Conservation (phyloP, 306 rosid species). For the Inga laurina region DNA sequence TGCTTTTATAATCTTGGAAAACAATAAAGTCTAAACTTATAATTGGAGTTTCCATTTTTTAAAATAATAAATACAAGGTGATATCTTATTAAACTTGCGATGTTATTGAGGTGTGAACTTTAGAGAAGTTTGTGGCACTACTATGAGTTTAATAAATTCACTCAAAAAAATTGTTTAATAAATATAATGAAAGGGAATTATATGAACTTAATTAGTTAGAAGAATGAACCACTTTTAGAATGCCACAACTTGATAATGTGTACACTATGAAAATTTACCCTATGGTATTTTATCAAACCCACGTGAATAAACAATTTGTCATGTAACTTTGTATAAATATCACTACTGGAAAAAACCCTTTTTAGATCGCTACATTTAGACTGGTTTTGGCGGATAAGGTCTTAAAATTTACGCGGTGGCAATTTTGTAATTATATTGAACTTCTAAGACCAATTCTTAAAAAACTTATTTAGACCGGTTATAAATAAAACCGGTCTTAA, state of each 20-base stretch:
- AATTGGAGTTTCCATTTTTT: neutral
- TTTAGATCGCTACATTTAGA: too few relatives aligned
- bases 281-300: too few relatives aligned
- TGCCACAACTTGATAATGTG: too few relatives aligned
- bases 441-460: too few relatives aligned
- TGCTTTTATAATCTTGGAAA: neutral
- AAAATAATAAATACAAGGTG: neutral
- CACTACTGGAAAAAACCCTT: neutral
- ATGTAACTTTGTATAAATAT: neutral
- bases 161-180: neutral
- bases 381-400: too few relatives aligned
- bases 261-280: too few relatives aligned
- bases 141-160: neutral
- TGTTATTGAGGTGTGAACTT: slow-evolving; percentile 26
- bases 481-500: too few relatives aligned
- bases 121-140: neutral
- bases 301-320: neutral
- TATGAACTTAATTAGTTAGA: slow-evolving; percentile 25
- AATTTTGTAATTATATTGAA: too few relatives aligned
- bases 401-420: too few relatives aligned
- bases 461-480: too few relatives aligned
- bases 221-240: neutral
- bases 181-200: neutral
- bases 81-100: slow-evolving; percentile 1
- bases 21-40: neutral